phyloP scores from a whole-genome alignment of 768 basidiomycete genomes.

The Lanmaoa rubissima region DNA sequence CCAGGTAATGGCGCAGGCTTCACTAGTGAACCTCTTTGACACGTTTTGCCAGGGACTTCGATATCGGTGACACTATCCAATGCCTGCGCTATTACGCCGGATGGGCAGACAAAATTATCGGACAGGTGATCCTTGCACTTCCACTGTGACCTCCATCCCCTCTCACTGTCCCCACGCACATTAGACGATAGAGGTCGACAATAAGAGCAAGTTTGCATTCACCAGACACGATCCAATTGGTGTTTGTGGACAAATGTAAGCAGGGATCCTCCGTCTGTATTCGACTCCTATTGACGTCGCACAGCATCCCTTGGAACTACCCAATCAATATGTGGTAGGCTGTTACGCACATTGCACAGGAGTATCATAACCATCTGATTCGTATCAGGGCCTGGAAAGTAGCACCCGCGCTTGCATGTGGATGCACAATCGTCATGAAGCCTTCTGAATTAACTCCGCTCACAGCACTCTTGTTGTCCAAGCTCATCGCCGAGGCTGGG shows the following conservation, averaged over 20 bases:
- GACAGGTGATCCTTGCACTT: conserved; percentile 54
- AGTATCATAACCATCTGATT: conserved; percentile 1
- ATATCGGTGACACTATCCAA: conserved; percentile 74
- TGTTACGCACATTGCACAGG: conserved; percentile 1
- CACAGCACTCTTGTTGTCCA: conserved; percentile 79
- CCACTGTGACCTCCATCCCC: background rate
- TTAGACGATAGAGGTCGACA: conserved; percentile 78
- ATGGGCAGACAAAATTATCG: conserved; percentile 92
- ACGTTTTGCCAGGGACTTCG: conserved; percentile 56
- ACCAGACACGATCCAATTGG: conserved; percentile 89
- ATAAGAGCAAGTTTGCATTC: conserved; percentile 78
- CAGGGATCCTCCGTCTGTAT: conserved; percentile 5
- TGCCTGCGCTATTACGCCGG: conserved; percentile 92
- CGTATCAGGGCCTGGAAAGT: conserved; percentile 79
- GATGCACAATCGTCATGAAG: conserved; percentile 95
- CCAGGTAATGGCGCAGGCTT: conserved; percentile 43
- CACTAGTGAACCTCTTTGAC: conserved; percentile 10
- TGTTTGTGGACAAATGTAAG: conserved; percentile 91
- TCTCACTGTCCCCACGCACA: conserved; percentile 5
- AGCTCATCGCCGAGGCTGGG: conserved; percentile 83
- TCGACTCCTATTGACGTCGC: conserved; percentile 4
- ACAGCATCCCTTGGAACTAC: conserved; percentile 91
- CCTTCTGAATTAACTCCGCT: conserved; percentile 86
- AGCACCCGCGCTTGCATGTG: conserved; percentile 86
- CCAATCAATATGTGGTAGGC: conserved; percentile 82